Conservation (phyloP, 2,329 filamentous ascomycete genomes). For the Cordyceps javanica region DNA sequence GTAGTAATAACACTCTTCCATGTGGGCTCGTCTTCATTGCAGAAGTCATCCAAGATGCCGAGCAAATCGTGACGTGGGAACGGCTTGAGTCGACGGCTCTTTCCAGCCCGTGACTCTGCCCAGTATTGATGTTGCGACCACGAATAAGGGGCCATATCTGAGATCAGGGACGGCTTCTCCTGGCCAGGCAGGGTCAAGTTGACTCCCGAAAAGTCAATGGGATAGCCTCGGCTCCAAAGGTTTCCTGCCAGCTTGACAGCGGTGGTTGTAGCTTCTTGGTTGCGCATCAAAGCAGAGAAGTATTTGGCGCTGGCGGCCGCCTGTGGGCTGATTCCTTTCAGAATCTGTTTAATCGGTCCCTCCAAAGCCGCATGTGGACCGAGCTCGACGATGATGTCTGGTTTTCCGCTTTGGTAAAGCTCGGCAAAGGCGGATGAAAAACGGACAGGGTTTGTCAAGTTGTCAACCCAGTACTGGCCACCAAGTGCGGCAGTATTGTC, state of each 20-base stretch:
- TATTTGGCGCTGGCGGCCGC: slow-evolving; percentile 36
- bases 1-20: slow-evolving; percentile 44
- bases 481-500: slow-evolving; percentile 30
- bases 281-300: slow-evolving; percentile 42
- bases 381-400: slow-evolving; percentile 35
- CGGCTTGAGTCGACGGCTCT: slow-evolving; percentile 34
- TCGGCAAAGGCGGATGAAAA: slow-evolving; percentile 33
- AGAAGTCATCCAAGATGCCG: slow-evolving; percentile 38
- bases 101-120: slow-evolving; percentile 40
- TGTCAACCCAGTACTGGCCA: slow-evolving; percentile 40
- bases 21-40: slow-evolving; percentile 38
- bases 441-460: slow-evolving; percentile 33
- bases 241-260: slow-evolving; percentile 37
- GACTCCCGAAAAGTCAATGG: slow-evolving; percentile 38
- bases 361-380: slow-evolving; percentile 44
- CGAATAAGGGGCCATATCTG: slow-evolving; percentile 41
- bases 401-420: slow-evolving; percentile 23
- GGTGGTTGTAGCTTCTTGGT: slow-evolving; percentile 41
- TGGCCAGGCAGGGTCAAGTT: slow-evolving; percentile 30
- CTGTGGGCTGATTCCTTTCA: slow-evolving; percentile 37
- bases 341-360: slow-evolving; percentile 44
- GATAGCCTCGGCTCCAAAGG: slow-evolving; percentile 39
- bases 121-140: slow-evolving; percentile 44
- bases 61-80: slow-evolving; percentile 39
- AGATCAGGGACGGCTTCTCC: slow-evolving; percentile 25